These are phyloP conservation scores for Danielia oregonensis DNA, from an alignment of 805 yeast species.

Conservation along the genomic window DNA sequence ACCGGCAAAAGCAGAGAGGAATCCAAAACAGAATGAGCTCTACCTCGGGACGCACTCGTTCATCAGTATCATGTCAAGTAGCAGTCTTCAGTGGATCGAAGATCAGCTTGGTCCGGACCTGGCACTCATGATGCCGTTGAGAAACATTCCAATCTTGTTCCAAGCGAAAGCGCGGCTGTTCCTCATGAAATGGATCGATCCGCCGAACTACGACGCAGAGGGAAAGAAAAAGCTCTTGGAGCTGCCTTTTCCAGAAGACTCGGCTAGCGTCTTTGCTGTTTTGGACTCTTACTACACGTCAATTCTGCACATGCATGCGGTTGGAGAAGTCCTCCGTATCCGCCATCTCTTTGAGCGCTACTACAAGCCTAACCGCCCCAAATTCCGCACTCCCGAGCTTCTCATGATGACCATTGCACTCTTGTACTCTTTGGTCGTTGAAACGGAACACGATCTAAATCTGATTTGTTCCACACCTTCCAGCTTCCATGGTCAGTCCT, in stretches of 20 bases:
- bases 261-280: constrained; percentile 5
- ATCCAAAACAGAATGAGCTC: constrained; percentile 9
- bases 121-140: constrained; percentile 21
- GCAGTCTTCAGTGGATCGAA: constrained; percentile 32
- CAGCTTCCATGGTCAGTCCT: not conserved
- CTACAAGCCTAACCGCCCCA: constrained; percentile 7
- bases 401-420: constrained; percentile 8
- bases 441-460: not conserved
- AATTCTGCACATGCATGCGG: constrained; percentile 2
- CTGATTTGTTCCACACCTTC: no score
- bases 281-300: constrained; percentile 3
- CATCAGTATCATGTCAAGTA: constrained; percentile 30
- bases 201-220: constrained; percentile 20
- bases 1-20: not conserved
- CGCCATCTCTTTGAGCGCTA: constrained; percentile 1
- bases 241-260: constrained; percentile 21
- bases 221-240: constrained; percentile 18
- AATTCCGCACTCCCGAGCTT: constrained; percentile 3
- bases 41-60: constrained; percentile 37
- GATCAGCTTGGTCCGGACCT: constrained; percentile 21
- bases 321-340: constrained; percentile 2
- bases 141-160: constrained; percentile 26
- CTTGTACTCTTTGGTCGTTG: not conserved
- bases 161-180: constrained; percentile 15
- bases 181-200: constrained; percentile 28